Base-by-base conservation (phyloP, 2,329 filamentous ascomycete genomes). In the Xylaria sp. region DNA sequence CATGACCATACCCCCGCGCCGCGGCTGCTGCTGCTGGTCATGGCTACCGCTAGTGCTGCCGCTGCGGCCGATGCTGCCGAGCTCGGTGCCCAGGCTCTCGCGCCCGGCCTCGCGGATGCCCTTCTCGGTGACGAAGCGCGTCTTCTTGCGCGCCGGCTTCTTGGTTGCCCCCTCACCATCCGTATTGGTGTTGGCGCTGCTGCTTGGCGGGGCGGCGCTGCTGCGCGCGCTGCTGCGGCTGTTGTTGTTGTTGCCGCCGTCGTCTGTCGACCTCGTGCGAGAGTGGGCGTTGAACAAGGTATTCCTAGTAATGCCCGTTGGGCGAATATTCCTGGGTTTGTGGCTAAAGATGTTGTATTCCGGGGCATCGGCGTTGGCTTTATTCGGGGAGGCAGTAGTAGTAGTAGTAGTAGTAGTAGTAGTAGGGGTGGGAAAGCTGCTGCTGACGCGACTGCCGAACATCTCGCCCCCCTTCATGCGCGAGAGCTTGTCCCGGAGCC, bases 41-140 rank as follows among this genome's bases (percentile, higher is more conserved):
- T 26, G 5, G 11, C 6, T 6, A 19, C 7, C 19, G n/a, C 29
- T 24, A 34, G 13, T 19, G 43, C n/a, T 9, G 37, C 17, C 17
- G 38, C 17, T 9, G 42, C 2, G 16, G 26, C 34, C 20, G 38
- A n/a, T n/a, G n/a, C 44, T 41, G n/a, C 44, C 41, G 40, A 76
- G 70, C 47, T 82, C 81, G n/a, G 71, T 76, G 8, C 86, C 85
- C 2, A 92, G 68, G 66, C 88, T 91, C 66, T 92, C 89, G 55
- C 88, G 78, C 1, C 89, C 89, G 3, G 89, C 89, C 71, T 91
- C 88, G 50, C 85, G 82, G 57, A 92, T 92, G 0, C 89, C 89
- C 69, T 87, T 90, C 39, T 86, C 85, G 21, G 89, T 91, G 39
- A 92, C 81, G 66, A 92, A 92, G n/a, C 89, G 79, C 47, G 89